Evolutionary conservation across 495 filamentous ascomycete genomes (phyloP).

Genomic region (Trichoderma parareesei): DNA sequence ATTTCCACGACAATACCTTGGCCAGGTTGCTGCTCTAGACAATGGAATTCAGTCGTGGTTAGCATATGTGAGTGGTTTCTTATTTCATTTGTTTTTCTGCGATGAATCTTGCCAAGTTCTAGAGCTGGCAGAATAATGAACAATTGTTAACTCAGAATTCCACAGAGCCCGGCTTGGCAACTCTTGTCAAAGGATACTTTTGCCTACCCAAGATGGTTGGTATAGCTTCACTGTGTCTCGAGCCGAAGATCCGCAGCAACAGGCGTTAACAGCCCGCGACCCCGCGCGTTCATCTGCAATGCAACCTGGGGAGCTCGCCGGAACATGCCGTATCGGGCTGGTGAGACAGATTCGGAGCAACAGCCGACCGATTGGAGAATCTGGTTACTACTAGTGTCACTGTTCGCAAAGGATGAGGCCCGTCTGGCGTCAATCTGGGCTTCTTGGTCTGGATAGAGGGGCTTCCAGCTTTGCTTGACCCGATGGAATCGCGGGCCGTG

Average conservation of each 20-base stretch:
- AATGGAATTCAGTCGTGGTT: not conserved
- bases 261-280: not conserved
- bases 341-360: not conserved
- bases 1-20: too few species aligned
- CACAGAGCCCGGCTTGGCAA: not conserved
- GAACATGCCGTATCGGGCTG: not conserved
- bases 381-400: too few species aligned
- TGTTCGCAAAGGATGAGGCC: too few species aligned
- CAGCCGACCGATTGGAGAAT: too few species aligned
- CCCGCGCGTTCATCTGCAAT: not conserved
- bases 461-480: too few species aligned
- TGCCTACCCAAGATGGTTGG: not conserved
- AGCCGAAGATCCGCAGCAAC: not conserved
- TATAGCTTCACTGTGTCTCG: not conserved
- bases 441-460: too few species aligned
- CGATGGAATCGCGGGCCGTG: too few species aligned
- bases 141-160: not conserved
- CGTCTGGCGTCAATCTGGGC: too few species aligned
- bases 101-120: not conserved
- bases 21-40: not conserved
- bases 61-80: not conserved
- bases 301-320: not conserved
- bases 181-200: not conserved
- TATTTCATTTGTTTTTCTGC: not conserved
- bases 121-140: not conserved